phyloP scores from a whole-genome alignment of 441 rosid species.

The Eugenia klotzschiana region DNA sequence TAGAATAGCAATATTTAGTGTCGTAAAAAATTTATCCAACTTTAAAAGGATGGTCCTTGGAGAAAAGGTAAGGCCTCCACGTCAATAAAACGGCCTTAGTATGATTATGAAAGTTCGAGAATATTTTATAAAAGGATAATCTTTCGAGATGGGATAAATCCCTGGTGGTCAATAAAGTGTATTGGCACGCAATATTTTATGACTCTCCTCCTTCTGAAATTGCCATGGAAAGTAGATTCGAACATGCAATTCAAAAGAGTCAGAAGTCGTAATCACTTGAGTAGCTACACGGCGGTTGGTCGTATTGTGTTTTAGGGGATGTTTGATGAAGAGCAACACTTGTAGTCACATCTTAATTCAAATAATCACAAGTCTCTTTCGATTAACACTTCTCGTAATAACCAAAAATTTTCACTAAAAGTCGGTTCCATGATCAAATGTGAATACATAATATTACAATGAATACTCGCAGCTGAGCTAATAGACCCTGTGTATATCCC shows the following conservation, averaged over 20 bases:
- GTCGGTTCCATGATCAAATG: background rate
- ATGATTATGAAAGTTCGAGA: too few relatives aligned
- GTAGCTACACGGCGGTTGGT: background rate
- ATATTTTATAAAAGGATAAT: too few relatives aligned
- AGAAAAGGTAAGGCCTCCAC: background rate
- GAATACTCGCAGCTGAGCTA: background rate
- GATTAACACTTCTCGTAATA: background rate
- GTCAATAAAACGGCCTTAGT: background rate
- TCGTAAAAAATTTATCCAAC: too few relatives aligned
- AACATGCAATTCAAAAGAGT: background rate
- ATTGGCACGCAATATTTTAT: background rate
- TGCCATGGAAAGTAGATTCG: background rate
- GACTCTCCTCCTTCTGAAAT: background rate
- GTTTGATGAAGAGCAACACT: background rate
- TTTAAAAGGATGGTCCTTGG: background rate
- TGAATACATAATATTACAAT: background rate
- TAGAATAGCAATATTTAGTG: background rate
- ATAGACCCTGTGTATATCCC: background rate
- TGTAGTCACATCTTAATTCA: background rate
- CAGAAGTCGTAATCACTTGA: background rate
- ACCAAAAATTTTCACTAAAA: background rate
- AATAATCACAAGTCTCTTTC: background rate
- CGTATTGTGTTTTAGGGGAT: background rate
- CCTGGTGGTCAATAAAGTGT: background rate
- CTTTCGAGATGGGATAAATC: background rate